phyloP scores from a whole-genome alignment of 2,329 filamentous ascomycete species.

The Albifimbria verrucaria region DNA sequence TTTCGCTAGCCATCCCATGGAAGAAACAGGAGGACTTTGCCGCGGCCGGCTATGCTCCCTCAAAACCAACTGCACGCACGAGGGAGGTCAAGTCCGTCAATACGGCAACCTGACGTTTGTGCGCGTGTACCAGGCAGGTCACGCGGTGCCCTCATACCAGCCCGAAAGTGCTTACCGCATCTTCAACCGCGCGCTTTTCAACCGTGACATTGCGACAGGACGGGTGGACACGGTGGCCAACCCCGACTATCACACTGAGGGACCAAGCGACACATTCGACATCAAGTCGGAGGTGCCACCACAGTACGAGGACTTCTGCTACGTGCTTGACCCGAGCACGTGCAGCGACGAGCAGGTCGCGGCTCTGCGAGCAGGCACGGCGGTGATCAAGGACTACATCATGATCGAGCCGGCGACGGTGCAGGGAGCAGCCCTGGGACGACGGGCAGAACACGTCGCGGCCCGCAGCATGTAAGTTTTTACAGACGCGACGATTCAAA shows the following conservation, averaged over 20 bases:
- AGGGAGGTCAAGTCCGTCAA: constrained; percentile 63
- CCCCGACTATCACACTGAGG: constrained; percentile 13
- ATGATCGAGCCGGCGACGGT: constrained; percentile 7
- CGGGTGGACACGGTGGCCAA: constrained; percentile 12
- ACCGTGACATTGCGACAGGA: constrained; percentile 17
- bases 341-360: constrained; percentile 12
- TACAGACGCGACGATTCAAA: background rate
- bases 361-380: constrained; percentile 8
- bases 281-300: constrained; percentile 15
- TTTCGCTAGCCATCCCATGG: constrained; percentile 44
- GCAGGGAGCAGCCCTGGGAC: background rate
- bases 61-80: constrained; percentile 53
- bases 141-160: constrained; percentile 48
- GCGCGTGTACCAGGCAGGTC: constrained; percentile 56
- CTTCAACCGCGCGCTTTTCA: constrained; percentile 10
- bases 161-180: constrained; percentile 1
- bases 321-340: constrained; percentile 14
- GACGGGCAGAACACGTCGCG: background rate
- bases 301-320: constrained; percentile 21
- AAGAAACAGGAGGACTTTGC: constrained; percentile 36
- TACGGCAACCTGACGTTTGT: constrained; percentile 63
- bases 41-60: constrained; percentile 62
- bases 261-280: constrained; percentile 12
- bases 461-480: background rate
- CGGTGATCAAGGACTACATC: constrained; percentile 11